Conservation (phyloP, 2,329 filamentous ascomycete species). For the Fusarium palustre region DNA sequence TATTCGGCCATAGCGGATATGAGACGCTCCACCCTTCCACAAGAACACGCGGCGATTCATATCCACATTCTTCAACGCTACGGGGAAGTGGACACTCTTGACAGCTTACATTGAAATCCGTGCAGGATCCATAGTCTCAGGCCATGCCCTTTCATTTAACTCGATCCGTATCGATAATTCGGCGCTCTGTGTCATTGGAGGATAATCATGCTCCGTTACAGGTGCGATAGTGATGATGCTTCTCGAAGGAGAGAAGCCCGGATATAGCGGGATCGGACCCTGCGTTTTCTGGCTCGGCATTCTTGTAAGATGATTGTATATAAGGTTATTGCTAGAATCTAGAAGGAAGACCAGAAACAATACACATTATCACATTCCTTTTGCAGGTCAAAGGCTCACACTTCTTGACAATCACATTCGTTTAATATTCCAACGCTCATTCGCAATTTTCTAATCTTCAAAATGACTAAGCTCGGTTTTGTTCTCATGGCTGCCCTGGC, state of each 20-base stretch:
- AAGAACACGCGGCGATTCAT: not conserved
- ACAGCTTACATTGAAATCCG: not conserved
- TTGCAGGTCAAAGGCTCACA: constrained; percentile 33
- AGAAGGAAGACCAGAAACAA: accelerated
- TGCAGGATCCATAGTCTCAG: not conserved
- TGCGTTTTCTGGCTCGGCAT: not conserved
- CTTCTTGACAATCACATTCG: constrained; percentile 7
- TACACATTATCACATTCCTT: constrained; percentile 19
- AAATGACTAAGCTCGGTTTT: constrained; percentile 32
- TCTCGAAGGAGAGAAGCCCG: not conserved
- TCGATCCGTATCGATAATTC: not conserved
- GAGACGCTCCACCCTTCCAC: constrained; percentile 10
- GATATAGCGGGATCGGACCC: not conserved
- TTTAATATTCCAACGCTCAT: constrained; percentile 11
- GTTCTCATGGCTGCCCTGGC: constrained; percentile 34
- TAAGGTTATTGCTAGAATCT: constrained; percentile 1
- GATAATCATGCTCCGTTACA: constrained; percentile 5
- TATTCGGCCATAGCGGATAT: constrained; percentile 23
- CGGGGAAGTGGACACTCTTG: not conserved
- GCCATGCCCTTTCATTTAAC: constrained; percentile 20
- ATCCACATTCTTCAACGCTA: not conserved
- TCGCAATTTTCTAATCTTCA: not conserved
- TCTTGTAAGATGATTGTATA: constrained; percentile 2
- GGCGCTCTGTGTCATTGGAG: constrained; percentile 3
- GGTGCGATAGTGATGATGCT: not conserved